Base-by-base conservation (phyloP, 2,329 filamentous ascomycete species). In the Graphium sp. region DNA sequence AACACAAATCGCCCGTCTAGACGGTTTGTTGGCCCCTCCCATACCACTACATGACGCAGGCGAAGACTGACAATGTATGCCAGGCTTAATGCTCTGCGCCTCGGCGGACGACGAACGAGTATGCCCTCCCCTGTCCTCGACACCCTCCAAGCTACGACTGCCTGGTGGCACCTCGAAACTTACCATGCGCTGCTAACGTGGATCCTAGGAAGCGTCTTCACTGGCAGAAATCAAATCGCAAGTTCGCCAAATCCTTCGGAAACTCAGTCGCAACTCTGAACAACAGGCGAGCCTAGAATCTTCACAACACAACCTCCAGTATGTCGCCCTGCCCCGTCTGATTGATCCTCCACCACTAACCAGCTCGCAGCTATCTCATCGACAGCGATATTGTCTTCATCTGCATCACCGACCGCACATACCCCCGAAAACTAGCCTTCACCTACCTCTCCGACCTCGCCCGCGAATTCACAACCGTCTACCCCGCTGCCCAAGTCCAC, bases 341-440 rank as follows among this genome's bases (percentile, higher is more conserved):
- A n/a, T n/a, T n/a, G n/a, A n/a, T n/a, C n/a, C n/a, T n/a, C n/a
- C n/a, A n/a, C n/a, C n/a, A n/a, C 28, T 14, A 6, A 23, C 11
- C 10, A 18, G 22, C 18, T 18, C 22, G 26, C 44, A 84, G 79
- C 66, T 93, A 93, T 62, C 61, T 87, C 37, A 80, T 98, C 55
- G 63, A 77, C 44, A 65, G 74, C 45, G 75, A 81, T 43, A 66
- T 98, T 41, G 76, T 84, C 57, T 95, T 92, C 62, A 66, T 95
- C 43, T 84, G 80, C 62, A 87, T 98, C 54, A 85, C 81, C 62
- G 85, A 94, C 53, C 68, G 73, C 33, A 82, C 82, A 32, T 98
- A 95, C 62, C 87, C 89, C 33, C 87, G 89, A 55, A 95, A 98
- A 57, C 79, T 98, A 27, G 87, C 91, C 46, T 93, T 98, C 56